Evolutionary conservation across 441 rosid genomes (phyloP).

Genomic region (Capsella rubella): DNA sequence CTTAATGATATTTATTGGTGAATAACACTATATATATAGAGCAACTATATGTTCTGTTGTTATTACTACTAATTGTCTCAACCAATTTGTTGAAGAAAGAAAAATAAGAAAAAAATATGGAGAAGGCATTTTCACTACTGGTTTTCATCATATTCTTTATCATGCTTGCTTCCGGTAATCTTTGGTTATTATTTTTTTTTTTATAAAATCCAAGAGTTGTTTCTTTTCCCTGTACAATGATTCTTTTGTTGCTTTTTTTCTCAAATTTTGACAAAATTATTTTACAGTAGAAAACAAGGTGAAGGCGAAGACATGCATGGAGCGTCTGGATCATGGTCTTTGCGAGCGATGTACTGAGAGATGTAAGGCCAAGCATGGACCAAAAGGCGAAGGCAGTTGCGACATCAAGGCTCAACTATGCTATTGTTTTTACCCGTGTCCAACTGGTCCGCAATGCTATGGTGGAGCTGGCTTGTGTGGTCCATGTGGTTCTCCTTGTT

Average conservation of each 20-base stretch:
- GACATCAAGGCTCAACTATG: neutral
- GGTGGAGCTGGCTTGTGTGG: conserved; percentile 25
- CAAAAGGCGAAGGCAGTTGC: conserved; percentile 9
- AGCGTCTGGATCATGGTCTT: neutral
- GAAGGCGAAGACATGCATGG: conserved; percentile 5
- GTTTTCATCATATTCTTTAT: conserved; percentile 22
- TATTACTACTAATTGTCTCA: neutral
- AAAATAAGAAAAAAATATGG: conserved; percentile 11
- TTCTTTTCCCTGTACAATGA: no score
- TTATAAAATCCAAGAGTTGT: no score
- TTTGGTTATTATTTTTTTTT: no score
- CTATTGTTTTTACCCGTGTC: conserved; percentile 10
- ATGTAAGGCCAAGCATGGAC: conserved; percentile 34
- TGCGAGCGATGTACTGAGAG: conserved; percentile 31
- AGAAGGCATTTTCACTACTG: conserved; percentile 19
- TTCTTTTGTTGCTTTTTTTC: no score
- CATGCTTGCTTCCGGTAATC: conserved; percentile 31
- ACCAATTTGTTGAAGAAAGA: neutral
- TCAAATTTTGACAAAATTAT: neutral
- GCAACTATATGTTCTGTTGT: neutral
- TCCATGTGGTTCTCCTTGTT: conserved; percentile 21
- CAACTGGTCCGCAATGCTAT: neutral
- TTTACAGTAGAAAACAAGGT: conserved; percentile 11
- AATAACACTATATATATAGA: conserved; percentile 20
- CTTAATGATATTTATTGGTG: neutral